Base-by-base conservation (phyloP, 108 stramenopile genomes). In the Cyclostephanos invisitatus region DNA sequence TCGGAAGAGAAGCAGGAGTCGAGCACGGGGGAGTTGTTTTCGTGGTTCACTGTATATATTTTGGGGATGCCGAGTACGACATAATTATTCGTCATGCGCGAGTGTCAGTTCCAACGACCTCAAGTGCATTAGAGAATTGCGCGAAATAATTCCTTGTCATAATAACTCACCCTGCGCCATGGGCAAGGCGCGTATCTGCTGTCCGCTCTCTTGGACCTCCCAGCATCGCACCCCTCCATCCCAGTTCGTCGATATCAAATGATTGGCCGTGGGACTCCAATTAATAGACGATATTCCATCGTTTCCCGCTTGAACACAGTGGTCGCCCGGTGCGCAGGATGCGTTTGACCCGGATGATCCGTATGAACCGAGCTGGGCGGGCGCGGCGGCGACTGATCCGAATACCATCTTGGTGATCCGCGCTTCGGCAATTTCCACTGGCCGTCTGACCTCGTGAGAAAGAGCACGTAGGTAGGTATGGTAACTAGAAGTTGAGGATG, bases 201-300 rank as follows among this genome's bases (percentile, higher is more conserved):
- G 88, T 49, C 77, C 82, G 68, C 88, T 88, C 59, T 87, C 89
- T 67, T 89, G 88, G 1, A 85, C 88, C 83, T 96, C 92, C 92
- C 92, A 96, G 65, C 87, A 89, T 40, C 91, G 84, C 29, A 96
- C 86, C 8, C 89, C 89, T n/a, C 80, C 73, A 62, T 93, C 95
- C 95, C 95, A 96, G 68, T 89, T 92, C 27, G 86, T 72, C 44
- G 84, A 81, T 5, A 90, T 80, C 32, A 96, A 68, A 66, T 82
- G 75, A 80, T 94, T 94, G 17, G 89, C 83, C 20, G 81, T 85
- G 14, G 91, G 87, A 58, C 83, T 85, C 91, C 92, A 96, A 17
- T 57, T 69, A 32, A 93, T 47, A 18, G 73, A 80, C 32, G 87
- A 89, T 37, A 91, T 90, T 7, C 90, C 91, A 72, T 96, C 95